Evolutionary conservation across 164 flowering plant genomes (phyloP).

Genomic region (Vitis rupestris): DNA sequence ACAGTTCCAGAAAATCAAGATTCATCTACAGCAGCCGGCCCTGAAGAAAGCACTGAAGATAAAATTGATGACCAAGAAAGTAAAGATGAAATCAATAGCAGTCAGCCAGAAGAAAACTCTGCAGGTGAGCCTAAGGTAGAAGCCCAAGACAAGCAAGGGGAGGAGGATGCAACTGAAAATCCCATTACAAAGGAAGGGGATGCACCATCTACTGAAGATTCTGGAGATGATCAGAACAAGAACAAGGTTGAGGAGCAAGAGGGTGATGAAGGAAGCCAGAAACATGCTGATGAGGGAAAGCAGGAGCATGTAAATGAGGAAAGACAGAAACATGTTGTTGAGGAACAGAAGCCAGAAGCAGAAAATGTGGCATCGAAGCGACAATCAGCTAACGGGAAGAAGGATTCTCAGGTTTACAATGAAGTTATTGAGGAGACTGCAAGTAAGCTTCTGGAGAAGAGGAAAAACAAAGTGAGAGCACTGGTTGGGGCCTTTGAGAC

Average conservation of each 20-base stretch:
- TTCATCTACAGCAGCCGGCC: neutral
- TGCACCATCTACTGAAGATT: constrained; percentile 7
- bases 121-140: neutral
- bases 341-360: constrained; percentile 15
- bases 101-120: neutral
- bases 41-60: constrained; percentile 7
- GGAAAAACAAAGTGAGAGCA: constrained; percentile 65
- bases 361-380: constrained; percentile 18
- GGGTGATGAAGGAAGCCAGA: constrained; percentile 12
- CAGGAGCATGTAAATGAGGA: constrained; percentile 1
- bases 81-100: neutral
- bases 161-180: neutral
- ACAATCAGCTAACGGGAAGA: constrained; percentile 38
- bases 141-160: constrained; percentile 8
- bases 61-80: neutral
- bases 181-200: neutral
- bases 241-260: constrained; percentile 10
- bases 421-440: constrained; percentile 68
- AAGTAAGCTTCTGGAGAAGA: constrained; percentile 48
- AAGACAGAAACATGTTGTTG: neutral
- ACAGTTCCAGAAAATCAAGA: constrained; percentile 14
- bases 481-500: constrained; percentile 40
- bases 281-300: constrained; percentile 13
- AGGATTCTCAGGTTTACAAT: constrained; percentile 40
- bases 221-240: constrained; percentile 1